These are phyloP conservation scores for Chiua virens DNA, from an alignment of 768 basidiomycete genomes.

Conservation along the genomic window DNA sequence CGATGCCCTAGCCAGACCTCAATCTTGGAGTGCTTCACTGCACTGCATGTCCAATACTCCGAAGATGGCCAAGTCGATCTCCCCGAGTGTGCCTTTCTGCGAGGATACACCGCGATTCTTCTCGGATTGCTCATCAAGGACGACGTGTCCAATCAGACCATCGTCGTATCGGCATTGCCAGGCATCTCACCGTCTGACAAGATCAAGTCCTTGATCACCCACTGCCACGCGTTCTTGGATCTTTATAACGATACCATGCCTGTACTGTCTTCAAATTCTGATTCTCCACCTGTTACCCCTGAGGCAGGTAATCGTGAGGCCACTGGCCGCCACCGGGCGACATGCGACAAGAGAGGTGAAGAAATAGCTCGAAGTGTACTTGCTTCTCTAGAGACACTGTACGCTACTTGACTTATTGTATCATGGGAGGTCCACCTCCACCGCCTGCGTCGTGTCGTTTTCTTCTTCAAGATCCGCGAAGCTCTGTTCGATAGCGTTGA, in stretches of 20 bases:
- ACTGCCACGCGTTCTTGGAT: slow-evolving; percentile 41
- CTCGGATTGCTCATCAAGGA: slow-evolving; percentile 52
- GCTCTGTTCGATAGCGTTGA: slow-evolving; percentile 65
- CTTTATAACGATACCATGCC: slow-evolving; percentile 39
- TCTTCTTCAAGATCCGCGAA: slow-evolving; percentile 56
- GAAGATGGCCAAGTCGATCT: slow-evolving; percentile 11
- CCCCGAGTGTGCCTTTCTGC: slow-evolving; percentile 53
- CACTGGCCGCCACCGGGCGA: slow-evolving; percentile 4
- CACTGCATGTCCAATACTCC: slow-evolving; percentile 46
- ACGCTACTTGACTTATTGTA: slow-evolving; percentile 2
- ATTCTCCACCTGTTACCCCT: slow-evolving; percentile 2
- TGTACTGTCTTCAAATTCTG: slow-evolving; percentile 23
- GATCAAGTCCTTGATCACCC: slow-evolving; percentile 34
- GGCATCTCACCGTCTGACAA: slow-evolving; percentile 31
- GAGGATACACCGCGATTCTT: slow-evolving; percentile 74
- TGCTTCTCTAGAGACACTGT: slow-evolving; percentile 44
- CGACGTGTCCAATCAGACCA: slow-evolving; percentile 30
- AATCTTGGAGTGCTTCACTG: slow-evolving; percentile 51
- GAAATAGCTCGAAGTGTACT: slow-evolving; percentile 51
- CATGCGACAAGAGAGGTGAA: slow-evolving; percentile 37
- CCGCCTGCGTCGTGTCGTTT: slow-evolving; percentile 17
- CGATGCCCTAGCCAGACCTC: slow-evolving; percentile 46
- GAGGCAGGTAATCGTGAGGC: slow-evolving; percentile 6
- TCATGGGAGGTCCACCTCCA: slow-evolving; percentile 22
- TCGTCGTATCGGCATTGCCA: slow-evolving; percentile 36